A percentile compares a stretch with the other conserved stretches of the same genome.
Evolutionary conservation across 495 filamentous ascomycete species (phyloP).

Genomic region (Cudoniella acicularis): DNA sequence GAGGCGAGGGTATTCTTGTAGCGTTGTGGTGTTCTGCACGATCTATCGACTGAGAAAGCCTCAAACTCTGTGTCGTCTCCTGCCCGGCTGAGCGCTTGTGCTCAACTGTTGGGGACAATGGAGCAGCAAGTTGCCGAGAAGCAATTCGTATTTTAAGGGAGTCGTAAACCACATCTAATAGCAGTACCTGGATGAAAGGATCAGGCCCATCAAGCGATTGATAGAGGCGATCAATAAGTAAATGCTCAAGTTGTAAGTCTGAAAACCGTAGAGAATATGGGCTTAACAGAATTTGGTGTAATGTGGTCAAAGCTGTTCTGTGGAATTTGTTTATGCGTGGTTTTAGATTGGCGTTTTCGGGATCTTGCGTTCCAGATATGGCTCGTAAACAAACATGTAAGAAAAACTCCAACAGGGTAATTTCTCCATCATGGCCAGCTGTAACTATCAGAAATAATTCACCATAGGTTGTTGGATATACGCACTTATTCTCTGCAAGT

Average conservation of each 20-base stretch:
- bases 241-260: slow-evolving; percentile 65
- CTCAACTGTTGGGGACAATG: slow-evolving; percentile 35
- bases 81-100: slow-evolving; percentile 36
- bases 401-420: slow-evolving; percentile 59
- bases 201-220: slow-evolving; percentile 58
- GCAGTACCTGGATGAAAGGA: slow-evolving; percentile 64
- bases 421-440: slow-evolving; percentile 44
- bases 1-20: slow-evolving; percentile 46
- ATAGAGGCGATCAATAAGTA: slow-evolving; percentile 66
- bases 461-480: slow-evolving; percentile 16
- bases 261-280: slow-evolving; percentile 63
- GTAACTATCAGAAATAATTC: slow-evolving; percentile 25
- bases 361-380: slow-evolving; percentile 44
- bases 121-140: slow-evolving; percentile 23
- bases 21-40: slow-evolving; percentile 4
- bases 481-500: slow-evolving; percentile 43
- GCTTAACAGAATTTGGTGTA: slow-evolving; percentile 72
- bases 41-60: slow-evolving; percentile 14
- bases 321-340: slow-evolving; percentile 56
- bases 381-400: slow-evolving; percentile 54
- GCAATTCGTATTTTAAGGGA: slow-evolving; percentile 63
- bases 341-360: slow-evolving; percentile 30
- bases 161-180: slow-evolving; percentile 72
- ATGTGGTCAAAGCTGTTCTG: slow-evolving; percentile 62
- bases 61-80: slow-evolving; percentile 15